Evolutionary conservation across 352 stramenopile genomes (phyloP).

Genomic region (Halophytophthora batemanensis): DNA sequence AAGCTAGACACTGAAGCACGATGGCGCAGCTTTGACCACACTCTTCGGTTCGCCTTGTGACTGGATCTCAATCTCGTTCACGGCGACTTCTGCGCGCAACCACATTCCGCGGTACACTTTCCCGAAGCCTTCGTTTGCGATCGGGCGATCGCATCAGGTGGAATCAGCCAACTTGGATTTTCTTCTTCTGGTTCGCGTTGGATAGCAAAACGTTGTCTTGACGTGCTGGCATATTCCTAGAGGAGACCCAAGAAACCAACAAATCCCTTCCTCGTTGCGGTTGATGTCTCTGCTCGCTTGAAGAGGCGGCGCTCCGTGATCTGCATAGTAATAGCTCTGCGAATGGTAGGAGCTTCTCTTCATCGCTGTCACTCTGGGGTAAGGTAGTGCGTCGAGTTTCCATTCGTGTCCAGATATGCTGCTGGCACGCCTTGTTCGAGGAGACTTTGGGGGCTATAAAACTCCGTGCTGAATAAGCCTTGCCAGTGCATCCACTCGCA

Average conservation of each 20-base stretch:
- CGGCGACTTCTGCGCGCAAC: constrained; percentile 4
- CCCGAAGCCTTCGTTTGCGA: constrained; percentile 4
- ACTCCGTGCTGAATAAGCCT: no score
- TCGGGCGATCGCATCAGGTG: constrained; percentile 1
- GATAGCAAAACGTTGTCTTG: no score
- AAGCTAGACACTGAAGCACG: constrained; percentile 19
- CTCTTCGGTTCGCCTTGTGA: constrained; percentile 13
- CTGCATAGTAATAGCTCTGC: constrained; percentile 13
- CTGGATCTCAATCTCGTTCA: constrained; percentile 15
- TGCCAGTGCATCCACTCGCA: no score
- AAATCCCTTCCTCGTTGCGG: no score
- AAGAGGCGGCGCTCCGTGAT: constrained; percentile 7
- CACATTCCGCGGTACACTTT: constrained; percentile 17
- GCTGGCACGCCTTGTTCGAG: no score
- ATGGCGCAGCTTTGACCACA: constrained; percentile 3
- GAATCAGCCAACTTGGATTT: constrained; percentile 8
- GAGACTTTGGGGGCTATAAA: no score
- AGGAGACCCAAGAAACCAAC: no score
- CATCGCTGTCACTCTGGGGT: neutral
- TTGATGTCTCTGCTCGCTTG: no score
- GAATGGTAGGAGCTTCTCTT: constrained; percentile 14
- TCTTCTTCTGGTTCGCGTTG: neutral
- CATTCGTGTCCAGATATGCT: constrained; percentile 2
- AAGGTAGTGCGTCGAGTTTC: constrained; percentile 2
- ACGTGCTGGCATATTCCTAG: no score